Percentiles rank a stretch among this genome's conserved stretches.
Evolutionary conservation across 139 green algal genomes (phyloP).

Genomic region (Edaphochlamys debaryana): DNA sequence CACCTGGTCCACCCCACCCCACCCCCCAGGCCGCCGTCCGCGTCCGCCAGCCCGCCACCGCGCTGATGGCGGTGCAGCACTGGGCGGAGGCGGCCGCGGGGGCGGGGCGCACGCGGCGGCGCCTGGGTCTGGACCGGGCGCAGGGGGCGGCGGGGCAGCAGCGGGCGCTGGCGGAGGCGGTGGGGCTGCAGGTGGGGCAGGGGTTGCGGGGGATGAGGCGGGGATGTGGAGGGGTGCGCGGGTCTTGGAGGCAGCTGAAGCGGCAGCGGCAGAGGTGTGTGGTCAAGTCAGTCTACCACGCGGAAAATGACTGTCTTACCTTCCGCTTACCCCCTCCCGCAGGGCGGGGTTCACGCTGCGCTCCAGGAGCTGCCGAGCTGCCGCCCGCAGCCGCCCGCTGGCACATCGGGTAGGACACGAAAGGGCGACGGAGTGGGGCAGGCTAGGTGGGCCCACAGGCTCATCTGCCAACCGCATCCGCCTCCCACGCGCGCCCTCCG

Average conservation of each 20-base stretch:
- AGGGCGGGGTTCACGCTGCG: constrained; percentile 10
- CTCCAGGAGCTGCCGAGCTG: constrained; percentile 17
- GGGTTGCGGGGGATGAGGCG: neutral
- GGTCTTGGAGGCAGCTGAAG: no score
- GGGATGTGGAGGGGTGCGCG: no score
- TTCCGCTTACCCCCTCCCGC: no score
- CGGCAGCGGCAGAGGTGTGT: no score
- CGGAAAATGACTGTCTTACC: no score
- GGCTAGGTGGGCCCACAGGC: no score
- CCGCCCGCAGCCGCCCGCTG: constrained; percentile 1
- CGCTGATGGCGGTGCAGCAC: constrained; percentile 80
- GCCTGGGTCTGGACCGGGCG: neutral
- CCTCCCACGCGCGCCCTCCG: no score
- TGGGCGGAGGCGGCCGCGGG: constrained; percentile 65
- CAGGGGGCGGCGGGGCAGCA: neutral
- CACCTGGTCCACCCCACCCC: neutral
- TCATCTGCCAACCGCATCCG: no score
- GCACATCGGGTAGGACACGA: neutral
- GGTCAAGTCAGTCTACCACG: no score
- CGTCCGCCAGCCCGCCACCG: constrained; percentile 72
- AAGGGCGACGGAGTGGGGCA: no score
- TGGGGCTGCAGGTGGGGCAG: neutral
- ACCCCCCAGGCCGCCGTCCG: constrained; percentile 11
- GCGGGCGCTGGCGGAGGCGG: no score
- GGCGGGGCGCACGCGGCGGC: neutral